Evolutionary conservation across 176 grass and related monocot species (phyloP), one percentile per base, ranked within the genome.

Genomic region (Aechmea fasciata): DNA sequence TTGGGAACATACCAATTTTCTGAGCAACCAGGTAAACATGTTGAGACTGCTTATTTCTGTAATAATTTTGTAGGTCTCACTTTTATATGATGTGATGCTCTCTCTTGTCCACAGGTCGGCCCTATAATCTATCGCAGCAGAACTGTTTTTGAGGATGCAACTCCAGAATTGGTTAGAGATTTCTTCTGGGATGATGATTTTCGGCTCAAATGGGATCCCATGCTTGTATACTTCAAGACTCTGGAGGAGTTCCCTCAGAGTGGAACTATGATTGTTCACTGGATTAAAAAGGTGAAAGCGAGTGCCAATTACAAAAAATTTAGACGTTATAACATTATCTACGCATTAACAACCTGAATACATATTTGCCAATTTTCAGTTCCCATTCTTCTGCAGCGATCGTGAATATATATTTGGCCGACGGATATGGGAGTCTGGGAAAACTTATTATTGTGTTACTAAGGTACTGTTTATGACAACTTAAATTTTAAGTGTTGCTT

Each of bases 111-210:
- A 64, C 71, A 99, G 95, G 90, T 78, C 74, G 87, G 95, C 24
- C 95, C 90, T 50, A 90, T 99, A 74, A 87, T 88, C 77, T 85
- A 87, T 54, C 89, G 76, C 52, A 93, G 90, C 69, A 80, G 73
- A 50, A 99, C 95, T 23, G 79, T 93, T 68, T 99, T 99, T 51
- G 95, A 99, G 82, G 95, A 99, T 75, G 90, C 90, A 82, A 93
- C 87, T 48, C 90, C 95, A 75, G 95, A 99, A 77, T 74, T 99
- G 63, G 95, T 99, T 70, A 93, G 90, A 83, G 95, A 99, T 80
- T 99, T 99, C 70, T 99, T 99, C 59, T 99, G 95, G 94, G 95
- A 99, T 78, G 90, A 90, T 70, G 87, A 93, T 78, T 99, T 99
- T 82, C 85, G 95, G 52, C 80, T 80, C 13, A 94, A 94, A 73